A percentile compares a stretch with the other conserved stretches of the same genome.
Conservation (phyloP, 306 rosid genomes). For the Coriaria nepalensis region DNA sequence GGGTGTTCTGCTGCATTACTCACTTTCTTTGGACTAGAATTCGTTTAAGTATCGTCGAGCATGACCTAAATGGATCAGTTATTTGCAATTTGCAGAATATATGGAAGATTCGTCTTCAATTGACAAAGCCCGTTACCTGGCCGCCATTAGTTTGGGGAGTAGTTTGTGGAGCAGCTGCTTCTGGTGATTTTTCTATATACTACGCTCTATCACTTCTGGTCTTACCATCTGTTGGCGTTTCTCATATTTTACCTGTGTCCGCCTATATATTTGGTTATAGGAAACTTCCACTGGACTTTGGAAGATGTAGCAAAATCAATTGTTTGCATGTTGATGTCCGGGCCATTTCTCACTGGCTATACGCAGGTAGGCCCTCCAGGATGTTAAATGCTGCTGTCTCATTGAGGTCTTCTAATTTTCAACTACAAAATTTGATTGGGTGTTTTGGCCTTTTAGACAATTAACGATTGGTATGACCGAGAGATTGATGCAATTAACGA, state of each 20-base stretch:
- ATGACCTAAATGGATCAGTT: neutral
- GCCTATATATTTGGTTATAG: constrained; percentile 19
- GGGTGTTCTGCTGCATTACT: too few relatives aligned
- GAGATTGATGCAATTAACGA: constrained; percentile 95
- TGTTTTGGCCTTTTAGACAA: constrained; percentile 36
- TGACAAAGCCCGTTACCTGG: constrained; percentile 98
- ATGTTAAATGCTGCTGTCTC: constrained; percentile 3
- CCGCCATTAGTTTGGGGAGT: constrained; percentile 99
- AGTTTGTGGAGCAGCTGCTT: constrained; percentile 98
- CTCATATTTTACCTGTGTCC: too few relatives aligned
- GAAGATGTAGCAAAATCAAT: constrained; percentile 86
- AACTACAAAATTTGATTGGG: neutral
- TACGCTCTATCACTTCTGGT: neutral
- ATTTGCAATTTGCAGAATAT: constrained; percentile 45
- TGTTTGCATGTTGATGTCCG: constrained; percentile 90
- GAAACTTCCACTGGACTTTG: constrained; percentile 82
- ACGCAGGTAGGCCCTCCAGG: constrained; percentile 48
- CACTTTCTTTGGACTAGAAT: too few relatives aligned
- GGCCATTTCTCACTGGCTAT: constrained; percentile 89
- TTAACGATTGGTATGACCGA: constrained; percentile 97
- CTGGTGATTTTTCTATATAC: constrained; percentile 38
- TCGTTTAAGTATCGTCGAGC: too few relatives aligned
- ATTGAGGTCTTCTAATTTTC: constrained; percentile 13
- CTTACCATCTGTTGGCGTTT: too few relatives aligned
- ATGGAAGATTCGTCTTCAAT: constrained; percentile 97